These are phyloP conservation scores for Akanthomyces uredinophilus DNA, from an alignment of 2,329 filamentous ascomycete species.

Conservation along the genomic window DNA sequence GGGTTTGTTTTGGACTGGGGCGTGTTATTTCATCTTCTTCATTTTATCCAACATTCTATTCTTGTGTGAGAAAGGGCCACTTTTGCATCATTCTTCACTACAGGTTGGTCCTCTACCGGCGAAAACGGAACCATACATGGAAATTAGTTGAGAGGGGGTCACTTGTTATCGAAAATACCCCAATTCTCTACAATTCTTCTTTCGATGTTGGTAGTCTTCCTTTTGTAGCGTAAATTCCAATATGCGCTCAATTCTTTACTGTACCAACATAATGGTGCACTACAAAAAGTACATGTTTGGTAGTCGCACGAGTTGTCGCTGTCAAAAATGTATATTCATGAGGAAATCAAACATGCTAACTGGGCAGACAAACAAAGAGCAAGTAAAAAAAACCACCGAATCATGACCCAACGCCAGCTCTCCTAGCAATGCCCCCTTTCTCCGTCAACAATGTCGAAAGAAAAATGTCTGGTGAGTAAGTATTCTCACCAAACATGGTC, in stretches of 20 bases:
- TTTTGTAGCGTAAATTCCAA: not conserved
- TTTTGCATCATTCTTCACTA: not conserved
- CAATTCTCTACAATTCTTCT: not conserved
- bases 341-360: not conserved
- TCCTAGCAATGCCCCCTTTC: not conserved
- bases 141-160: too few relatives aligned
- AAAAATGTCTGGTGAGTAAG: not conserved
- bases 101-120: too few relatives aligned
- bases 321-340: not conserved
- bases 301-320: too few relatives aligned
- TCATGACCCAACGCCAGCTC: not conserved
- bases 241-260: not conserved
- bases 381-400: not conserved
- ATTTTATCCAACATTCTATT: not conserved
- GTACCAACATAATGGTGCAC: not conserved
- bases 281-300: not conserved
- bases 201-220: not conserved
- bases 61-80: not conserved
- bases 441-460: not conserved
- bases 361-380: not conserved
- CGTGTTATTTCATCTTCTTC: too few relatives aligned
- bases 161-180: not conserved
- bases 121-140: not conserved
- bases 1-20: too few relatives aligned
- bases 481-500: too few relatives aligned